Evolutionary conservation across 768 basidiomycete species (phyloP).

Genomic region (Ramaria sp.): DNA sequence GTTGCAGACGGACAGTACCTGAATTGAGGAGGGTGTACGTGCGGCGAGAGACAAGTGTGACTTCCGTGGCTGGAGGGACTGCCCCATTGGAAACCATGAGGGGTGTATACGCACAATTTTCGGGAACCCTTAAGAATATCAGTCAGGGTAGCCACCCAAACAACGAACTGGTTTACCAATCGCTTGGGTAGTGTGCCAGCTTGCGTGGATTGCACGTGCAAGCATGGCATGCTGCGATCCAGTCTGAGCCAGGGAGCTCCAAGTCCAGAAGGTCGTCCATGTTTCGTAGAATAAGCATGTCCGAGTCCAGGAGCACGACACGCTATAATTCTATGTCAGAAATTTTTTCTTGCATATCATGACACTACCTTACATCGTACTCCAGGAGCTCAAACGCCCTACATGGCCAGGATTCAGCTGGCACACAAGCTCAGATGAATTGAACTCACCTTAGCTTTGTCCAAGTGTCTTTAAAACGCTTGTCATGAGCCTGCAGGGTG

Average conservation of each 20-base stretch:
- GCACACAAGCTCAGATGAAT: background rate
- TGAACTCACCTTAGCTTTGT: constrained; percentile 30
- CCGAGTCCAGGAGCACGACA: constrained; percentile 73
- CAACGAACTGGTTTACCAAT: constrained; percentile 45
- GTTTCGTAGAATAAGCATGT: constrained; percentile 75
- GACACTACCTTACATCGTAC: constrained; percentile 41
- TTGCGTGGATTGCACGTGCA: constrained; percentile 92
- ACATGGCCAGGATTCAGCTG: background rate
- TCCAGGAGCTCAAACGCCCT: constrained; percentile 55
- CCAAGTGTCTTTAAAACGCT: constrained; percentile 54
- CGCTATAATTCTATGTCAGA: constrained; percentile 33
- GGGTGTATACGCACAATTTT: constrained; percentile 75
- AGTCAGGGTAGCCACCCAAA: background rate
- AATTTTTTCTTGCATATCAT: constrained; percentile 23
- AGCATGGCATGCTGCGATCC: constrained; percentile 82
- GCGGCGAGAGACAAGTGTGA: constrained; percentile 41
- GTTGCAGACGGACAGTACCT: constrained; percentile 77
- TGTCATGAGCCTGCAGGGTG: constrained; percentile 24
- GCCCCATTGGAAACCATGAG: constrained; percentile 34
- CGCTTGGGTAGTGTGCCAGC: constrained; percentile 73
- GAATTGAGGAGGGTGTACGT: constrained; percentile 83
- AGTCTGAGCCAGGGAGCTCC: constrained; percentile 39
- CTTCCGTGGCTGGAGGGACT: constrained; percentile 26
- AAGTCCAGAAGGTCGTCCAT: constrained; percentile 68
- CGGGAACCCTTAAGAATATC: constrained; percentile 57